Conservation (phyloP, 305 asterid species). For the Fraxinus floribunda region DNA sequence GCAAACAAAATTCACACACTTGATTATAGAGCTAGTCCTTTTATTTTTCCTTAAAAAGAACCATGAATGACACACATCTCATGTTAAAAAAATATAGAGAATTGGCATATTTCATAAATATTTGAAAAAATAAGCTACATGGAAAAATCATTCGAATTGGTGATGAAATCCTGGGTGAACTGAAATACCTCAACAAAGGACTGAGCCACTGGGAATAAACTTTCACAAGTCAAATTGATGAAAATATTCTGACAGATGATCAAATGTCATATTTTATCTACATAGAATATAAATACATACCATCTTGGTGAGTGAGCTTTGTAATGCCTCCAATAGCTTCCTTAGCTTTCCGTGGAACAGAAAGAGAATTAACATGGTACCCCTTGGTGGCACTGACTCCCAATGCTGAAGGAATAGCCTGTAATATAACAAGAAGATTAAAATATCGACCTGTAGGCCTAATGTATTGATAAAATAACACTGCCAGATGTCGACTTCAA, state of each 20-base stretch:
- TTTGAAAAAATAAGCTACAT: slow-evolving; percentile 14
- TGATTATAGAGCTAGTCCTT: neutral
- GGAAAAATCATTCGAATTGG: slow-evolving; percentile 7
- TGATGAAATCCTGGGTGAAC: slow-evolving; percentile 11
- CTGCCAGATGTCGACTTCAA: slow-evolving; percentile 14
- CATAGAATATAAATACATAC: slow-evolving; percentile 34
- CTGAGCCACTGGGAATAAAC: neutral
- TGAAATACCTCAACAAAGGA: slow-evolving; percentile 1
- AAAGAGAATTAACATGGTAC: slow-evolving; percentile 96
- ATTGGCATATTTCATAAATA: neutral
- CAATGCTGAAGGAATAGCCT: slow-evolving; percentile 93
- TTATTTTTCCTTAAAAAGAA: neutral
- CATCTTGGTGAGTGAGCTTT: slow-evolving; percentile 88
- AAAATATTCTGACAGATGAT: neutral
- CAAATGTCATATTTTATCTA: slow-evolving; percentile 14
- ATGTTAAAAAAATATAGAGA: neutral
- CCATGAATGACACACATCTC: neutral
- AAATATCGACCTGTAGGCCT: slow-evolving; percentile 2
- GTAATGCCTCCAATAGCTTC: slow-evolving; percentile 99
- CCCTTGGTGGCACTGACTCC: slow-evolving; percentile 84
- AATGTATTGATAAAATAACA: slow-evolving; percentile 12
- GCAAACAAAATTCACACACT: neutral
- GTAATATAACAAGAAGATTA: slow-evolving; percentile 22
- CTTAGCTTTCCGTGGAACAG: slow-evolving; percentile 99
- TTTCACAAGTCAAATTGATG: slow-evolving; percentile 12